Percentiles rank a stretch among this genome's conserved stretches.
These are phyloP conservation scores for Avena sativa DNA, from an alignment of 176 grass and related monocot genomes.

Conservation along the genomic window DNA sequence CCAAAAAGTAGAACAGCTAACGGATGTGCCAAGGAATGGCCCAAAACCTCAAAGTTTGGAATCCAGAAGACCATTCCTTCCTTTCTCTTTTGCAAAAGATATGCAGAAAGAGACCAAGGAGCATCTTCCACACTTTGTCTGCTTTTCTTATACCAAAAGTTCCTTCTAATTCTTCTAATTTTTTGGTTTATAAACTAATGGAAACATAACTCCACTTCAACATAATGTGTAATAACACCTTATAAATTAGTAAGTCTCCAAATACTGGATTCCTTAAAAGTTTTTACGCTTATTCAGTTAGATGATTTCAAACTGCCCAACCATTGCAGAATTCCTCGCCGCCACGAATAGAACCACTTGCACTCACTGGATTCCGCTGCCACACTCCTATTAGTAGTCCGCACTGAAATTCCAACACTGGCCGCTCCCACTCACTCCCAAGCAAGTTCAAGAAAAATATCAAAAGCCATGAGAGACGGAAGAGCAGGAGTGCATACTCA, in stretches of 20 bases:
- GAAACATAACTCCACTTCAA: conserved; percentile 1
- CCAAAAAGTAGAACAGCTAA: conserved; percentile 44
- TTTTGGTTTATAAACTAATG: conserved; percentile 4
- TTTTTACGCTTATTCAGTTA: neutral
- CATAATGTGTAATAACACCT: conserved; percentile 25
- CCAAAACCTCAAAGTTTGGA: conserved; percentile 43
- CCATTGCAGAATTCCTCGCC: neutral
- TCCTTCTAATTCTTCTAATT: neutral
- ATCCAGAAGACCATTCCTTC: neutral
- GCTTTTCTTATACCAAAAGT: conserved; percentile 25
- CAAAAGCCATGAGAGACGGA: conserved; percentile 28
- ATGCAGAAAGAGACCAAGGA: conserved; percentile 28
- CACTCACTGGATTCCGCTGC: conserved; percentile 29
- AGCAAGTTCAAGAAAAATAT: neutral
- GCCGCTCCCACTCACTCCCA: neutral
- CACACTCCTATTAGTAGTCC: conserved; percentile 29
- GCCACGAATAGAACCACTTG: neutral
- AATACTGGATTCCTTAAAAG: neutral
- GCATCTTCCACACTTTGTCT: conserved; percentile 38
- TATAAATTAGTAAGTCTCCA: neutral
- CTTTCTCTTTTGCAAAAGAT: conserved; percentile 47
- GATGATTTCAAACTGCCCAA: neutral
- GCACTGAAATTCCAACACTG: conserved; percentile 11
- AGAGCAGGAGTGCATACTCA: conserved; percentile 13
- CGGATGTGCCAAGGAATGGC: conserved; percentile 36